These are phyloP conservation scores for Colletotrichum agaves DNA, from an alignment of 2,329 filamentous ascomycete genomes.

Conservation along the genomic window DNA sequence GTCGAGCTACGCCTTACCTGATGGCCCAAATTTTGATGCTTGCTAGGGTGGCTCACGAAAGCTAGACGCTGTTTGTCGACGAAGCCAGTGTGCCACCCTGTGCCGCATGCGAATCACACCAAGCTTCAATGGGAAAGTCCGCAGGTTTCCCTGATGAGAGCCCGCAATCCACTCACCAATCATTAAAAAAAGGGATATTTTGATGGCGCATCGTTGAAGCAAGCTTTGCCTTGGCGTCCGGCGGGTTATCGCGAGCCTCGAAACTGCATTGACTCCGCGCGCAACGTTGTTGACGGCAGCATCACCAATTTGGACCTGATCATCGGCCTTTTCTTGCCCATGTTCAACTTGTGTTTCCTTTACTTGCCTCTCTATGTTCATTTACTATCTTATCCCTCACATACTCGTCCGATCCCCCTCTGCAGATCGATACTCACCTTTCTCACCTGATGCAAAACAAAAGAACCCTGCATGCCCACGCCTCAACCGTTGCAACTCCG, in stretches of 20 bases:
- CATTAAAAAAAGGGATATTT: not conserved
- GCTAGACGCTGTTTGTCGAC: not conserved
- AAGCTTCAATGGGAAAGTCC: not conserved
- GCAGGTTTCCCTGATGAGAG: not conserved
- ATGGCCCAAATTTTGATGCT: not conserved
- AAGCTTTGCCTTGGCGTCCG: not conserved
- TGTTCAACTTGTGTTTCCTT: slow-evolving; percentile 13
- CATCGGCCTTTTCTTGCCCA: slow-evolving; percentile 6
- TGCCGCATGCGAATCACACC: not conserved
- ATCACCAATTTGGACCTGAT: not conserved
- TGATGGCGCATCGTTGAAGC: not conserved
- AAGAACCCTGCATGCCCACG: slow-evolving; percentile 42
- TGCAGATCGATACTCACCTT: slow-evolving; percentile 32
- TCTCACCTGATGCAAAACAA: slow-evolving; percentile 29
- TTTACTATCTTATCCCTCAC: slow-evolving; percentile 4
- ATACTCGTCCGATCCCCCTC: slow-evolving; percentile 15
- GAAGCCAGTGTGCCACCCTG: not conserved
- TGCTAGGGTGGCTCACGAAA: not conserved
- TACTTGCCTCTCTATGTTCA: not conserved
- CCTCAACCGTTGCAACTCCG: slow-evolving; percentile 20
- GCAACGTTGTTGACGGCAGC: not conserved
- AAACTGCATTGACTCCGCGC: no score
- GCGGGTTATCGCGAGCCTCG: not conserved
- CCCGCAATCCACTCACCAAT: not conserved
- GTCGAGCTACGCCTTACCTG: not conserved